Conservation (phyloP, 2,329 filamentous ascomycete genomes). For the Fusarium sp. region DNA sequence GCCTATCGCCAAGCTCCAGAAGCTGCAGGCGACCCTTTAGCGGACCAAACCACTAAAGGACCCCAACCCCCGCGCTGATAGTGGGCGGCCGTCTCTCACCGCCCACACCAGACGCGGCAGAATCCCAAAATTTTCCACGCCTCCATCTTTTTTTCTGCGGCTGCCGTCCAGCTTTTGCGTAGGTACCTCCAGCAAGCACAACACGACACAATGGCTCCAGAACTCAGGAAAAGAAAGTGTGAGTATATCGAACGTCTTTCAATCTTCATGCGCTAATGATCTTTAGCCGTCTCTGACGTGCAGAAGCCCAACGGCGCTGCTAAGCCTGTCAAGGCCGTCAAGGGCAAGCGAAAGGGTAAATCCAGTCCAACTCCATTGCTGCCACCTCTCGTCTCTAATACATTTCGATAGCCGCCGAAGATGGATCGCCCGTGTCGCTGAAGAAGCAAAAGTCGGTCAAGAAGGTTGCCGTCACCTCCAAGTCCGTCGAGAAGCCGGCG, state of each 20-base stretch:
- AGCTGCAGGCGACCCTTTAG: slow-evolving; percentile 32
- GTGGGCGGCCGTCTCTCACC: slow-evolving; percentile 42
- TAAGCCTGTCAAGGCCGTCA: slow-evolving; percentile 52
- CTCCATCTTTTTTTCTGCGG: slow-evolving; percentile 41
- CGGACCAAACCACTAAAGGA: slow-evolving; percentile 32
- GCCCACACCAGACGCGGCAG: slow-evolving; percentile 49
- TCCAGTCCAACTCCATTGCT: slow-evolving; percentile 3
- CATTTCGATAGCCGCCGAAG: slow-evolving; percentile 53
- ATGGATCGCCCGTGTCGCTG: slow-evolving; percentile 56
- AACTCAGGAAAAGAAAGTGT: slow-evolving; percentile 57
- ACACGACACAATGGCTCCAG: slow-evolving; percentile 57
- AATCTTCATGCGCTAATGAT: slow-evolving; percentile 33
- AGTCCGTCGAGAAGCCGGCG: slow-evolving; percentile 50
- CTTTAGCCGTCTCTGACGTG: slow-evolving; percentile 43
- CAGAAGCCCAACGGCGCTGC: slow-evolving; percentile 47
- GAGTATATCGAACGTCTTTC: not conserved
- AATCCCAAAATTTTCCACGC: slow-evolving; percentile 51
- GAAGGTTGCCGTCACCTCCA: slow-evolving; percentile 42
- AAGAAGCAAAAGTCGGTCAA: slow-evolving; percentile 61
- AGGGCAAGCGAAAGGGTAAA: slow-evolving; percentile 54
- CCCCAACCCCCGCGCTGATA: slow-evolving; percentile 40
- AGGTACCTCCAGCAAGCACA: slow-evolving; percentile 24
- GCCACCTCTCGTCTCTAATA: slow-evolving; percentile 39
- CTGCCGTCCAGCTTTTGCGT: slow-evolving; percentile 31
- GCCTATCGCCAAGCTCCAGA: slow-evolving; percentile 26